Conservation (phyloP, 208 protist species). For the Angomonas ambiguus region DNA sequence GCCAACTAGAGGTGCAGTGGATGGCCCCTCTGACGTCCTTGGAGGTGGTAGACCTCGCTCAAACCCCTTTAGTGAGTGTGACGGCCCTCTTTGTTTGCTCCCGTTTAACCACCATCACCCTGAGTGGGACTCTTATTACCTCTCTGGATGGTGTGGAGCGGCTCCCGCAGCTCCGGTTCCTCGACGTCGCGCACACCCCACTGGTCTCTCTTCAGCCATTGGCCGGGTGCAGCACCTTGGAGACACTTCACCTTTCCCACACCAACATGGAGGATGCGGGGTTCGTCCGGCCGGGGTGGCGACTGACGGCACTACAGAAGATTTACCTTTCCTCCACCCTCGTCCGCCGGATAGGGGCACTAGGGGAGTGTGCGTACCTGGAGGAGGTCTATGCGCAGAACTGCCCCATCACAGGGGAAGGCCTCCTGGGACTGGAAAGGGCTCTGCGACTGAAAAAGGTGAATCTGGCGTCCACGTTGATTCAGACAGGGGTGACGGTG, state of each 20-base stretch:
- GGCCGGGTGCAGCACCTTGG: conserved; percentile 13
- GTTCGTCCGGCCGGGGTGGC: conserved; percentile 14
- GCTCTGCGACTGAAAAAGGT: conserved; percentile 18
- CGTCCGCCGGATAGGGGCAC: conserved; percentile 17
- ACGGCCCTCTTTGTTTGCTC: conserved; percentile 19
- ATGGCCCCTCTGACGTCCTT: conserved; percentile 11
- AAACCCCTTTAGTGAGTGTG: conserved; percentile 20
- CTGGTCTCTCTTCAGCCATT: conserved; percentile 15
- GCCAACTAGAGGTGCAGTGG: conserved; percentile 17
- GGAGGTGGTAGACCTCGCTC: conserved; percentile 24
- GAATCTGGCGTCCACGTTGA: conserved; percentile 28
- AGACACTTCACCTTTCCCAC: conserved; percentile 27
- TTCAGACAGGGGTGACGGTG: conserved; percentile 7
- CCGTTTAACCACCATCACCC: conserved; percentile 6
- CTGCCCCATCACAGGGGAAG: conserved; percentile 19
- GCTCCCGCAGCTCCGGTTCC: conserved; percentile 12
- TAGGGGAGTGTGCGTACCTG: conserved; percentile 21
- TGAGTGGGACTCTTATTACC: conserved; percentile 22
- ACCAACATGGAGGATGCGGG: conserved; percentile 21
- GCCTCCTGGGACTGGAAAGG: conserved; percentile 21
- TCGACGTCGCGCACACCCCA: conserved; percentile 30
- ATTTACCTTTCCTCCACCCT: conserved; percentile 22
- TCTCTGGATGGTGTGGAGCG: conserved; percentile 20
- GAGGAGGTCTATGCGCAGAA: conserved; percentile 27
- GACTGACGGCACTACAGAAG: conserved; percentile 8